A percentile compares a stretch with the other conserved stretches of the same genome.
phyloP scores from a whole-genome alignment of 192 early-diverging fungal species.

The Entomortierella lignicola region DNA sequence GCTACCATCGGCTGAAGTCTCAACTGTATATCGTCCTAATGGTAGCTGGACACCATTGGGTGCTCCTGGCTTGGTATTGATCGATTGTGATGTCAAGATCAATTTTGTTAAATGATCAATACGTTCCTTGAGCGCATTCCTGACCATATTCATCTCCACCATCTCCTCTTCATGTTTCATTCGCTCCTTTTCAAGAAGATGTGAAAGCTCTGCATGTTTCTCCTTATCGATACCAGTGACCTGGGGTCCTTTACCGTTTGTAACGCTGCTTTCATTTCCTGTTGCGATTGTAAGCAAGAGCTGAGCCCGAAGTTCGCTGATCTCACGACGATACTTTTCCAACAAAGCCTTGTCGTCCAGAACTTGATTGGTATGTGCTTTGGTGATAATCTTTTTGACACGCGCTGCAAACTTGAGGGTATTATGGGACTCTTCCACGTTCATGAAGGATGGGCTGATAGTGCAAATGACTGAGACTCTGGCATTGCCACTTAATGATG shows the following conservation, averaged over 20 bases:
- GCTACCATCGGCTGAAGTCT: constrained; percentile 26
- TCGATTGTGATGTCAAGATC: constrained; percentile 72
- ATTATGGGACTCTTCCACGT: constrained; percentile 88
- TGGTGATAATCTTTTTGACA: constrained; percentile 87
- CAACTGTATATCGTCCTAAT: constrained; percentile 21
- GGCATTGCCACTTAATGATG: constrained; percentile 92
- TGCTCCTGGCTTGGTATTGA: constrained; percentile 20
- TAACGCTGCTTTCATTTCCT: not conserved
- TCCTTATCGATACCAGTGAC: not conserved
- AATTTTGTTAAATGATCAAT: constrained; percentile 89
- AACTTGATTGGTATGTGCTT: constrained; percentile 82
- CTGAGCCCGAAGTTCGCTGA: constrained; percentile 78
- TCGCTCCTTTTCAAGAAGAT: constrained; percentile 40
- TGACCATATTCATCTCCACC: constrained; percentile 62
- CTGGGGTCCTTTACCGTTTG: not conserved
- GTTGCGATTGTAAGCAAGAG: constrained; percentile 67
- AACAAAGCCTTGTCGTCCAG: constrained; percentile 86
- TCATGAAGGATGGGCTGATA: constrained; percentile 80
- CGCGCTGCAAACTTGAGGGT: constrained; percentile 96
- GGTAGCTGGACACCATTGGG: not conserved
- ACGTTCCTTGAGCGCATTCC: constrained; percentile 82
- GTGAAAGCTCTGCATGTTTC: constrained; percentile 38
- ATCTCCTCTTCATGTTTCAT: constrained; percentile 66
- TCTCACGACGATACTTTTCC: constrained; percentile 86
- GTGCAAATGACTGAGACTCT: constrained; percentile 93